Percentiles rank a stretch among this genome's conserved stretches.
These are phyloP conservation scores for Candida yuanshanica DNA, from an alignment of 805 yeast species.

Conservation along the genomic window DNA sequence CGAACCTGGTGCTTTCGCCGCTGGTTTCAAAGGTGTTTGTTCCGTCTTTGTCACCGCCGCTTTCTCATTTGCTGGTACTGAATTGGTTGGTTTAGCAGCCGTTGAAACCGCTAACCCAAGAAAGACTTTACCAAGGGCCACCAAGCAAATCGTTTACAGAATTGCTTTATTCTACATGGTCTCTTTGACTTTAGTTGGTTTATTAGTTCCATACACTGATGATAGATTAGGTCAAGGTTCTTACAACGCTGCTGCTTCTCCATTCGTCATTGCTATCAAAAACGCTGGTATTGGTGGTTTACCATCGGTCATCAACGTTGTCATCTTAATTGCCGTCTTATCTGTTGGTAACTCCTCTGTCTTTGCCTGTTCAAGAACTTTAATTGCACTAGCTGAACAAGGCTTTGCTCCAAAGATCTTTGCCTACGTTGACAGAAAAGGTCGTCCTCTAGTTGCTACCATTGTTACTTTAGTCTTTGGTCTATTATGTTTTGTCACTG, in stretches of 20 bases:
- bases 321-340: constrained; percentile 53
- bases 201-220: constrained; percentile 52
- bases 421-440: constrained; percentile 41
- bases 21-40: constrained; percentile 58
- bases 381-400: constrained; percentile 46
- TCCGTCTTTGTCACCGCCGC: constrained; percentile 48
- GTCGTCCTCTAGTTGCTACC: constrained; percentile 51
- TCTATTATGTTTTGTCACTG: constrained; percentile 55
- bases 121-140: constrained; percentile 53
- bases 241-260: constrained; percentile 56
- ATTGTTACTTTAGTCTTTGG: constrained; percentile 41
- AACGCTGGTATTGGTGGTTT: constrained; percentile 53
- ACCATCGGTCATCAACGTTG: constrained; percentile 58
- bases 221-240: constrained; percentile 48
- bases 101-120: constrained; percentile 54
- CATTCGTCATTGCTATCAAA: constrained; percentile 59
- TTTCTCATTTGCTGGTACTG: constrained; percentile 63
- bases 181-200: constrained; percentile 52
- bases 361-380: constrained; percentile 50
- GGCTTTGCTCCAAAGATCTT: constrained; percentile 46
- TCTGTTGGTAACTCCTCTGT: constrained; percentile 44
- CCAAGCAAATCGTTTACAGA: constrained; percentile 44
- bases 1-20: constrained; percentile 54
- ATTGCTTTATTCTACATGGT: constrained; percentile 54
- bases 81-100: constrained; percentile 47